Conservation (phyloP, 139 green algal species). For the Nannochloris sp. region DNA sequence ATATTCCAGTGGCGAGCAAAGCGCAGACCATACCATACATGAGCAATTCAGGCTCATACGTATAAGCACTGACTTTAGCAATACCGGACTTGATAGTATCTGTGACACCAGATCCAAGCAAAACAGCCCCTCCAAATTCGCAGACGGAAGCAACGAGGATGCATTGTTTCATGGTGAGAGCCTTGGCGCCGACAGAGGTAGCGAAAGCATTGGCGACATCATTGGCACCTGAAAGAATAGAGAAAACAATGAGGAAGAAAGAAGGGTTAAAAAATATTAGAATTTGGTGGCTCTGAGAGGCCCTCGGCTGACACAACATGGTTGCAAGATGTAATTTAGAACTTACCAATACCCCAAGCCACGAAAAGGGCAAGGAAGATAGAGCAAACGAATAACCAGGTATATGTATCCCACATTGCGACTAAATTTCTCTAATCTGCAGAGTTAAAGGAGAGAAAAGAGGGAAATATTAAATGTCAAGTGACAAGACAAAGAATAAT, state of each 20-base stretch:
- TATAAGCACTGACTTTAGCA: slow-evolving; percentile 27
- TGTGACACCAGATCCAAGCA: slow-evolving; percentile 44
- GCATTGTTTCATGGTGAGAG: slow-evolving; percentile 24
- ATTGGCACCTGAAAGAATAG: slow-evolving; percentile 30
- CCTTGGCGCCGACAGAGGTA: slow-evolving; percentile 21
- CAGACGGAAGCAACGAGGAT: slow-evolving; percentile 28
- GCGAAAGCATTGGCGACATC: slow-evolving; percentile 18
- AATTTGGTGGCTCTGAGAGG: background rate
- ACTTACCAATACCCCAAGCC: slow-evolving; percentile 16
- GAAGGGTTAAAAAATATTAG: background rate
- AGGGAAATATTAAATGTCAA: no score
- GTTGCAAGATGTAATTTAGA: no score
- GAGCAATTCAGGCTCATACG: slow-evolving; percentile 34
- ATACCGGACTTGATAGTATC: slow-evolving; percentile 38
- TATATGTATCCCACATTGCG: no score
- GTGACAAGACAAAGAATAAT: no score
- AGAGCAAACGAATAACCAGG: slow-evolving; percentile 24
- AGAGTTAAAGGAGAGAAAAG: no score
- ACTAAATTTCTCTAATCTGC: no score
- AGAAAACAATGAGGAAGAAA: background rate
- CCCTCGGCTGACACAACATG: no score
- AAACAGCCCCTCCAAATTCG: slow-evolving; percentile 28
- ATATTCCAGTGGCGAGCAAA: slow-evolving; percentile 40
- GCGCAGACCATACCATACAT: slow-evolving; percentile 64
- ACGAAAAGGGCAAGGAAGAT: slow-evolving; percentile 23